Evolutionary conservation across 2,329 filamentous ascomycete genomes (phyloP).

Genomic region (Apiospora koreana): DNA sequence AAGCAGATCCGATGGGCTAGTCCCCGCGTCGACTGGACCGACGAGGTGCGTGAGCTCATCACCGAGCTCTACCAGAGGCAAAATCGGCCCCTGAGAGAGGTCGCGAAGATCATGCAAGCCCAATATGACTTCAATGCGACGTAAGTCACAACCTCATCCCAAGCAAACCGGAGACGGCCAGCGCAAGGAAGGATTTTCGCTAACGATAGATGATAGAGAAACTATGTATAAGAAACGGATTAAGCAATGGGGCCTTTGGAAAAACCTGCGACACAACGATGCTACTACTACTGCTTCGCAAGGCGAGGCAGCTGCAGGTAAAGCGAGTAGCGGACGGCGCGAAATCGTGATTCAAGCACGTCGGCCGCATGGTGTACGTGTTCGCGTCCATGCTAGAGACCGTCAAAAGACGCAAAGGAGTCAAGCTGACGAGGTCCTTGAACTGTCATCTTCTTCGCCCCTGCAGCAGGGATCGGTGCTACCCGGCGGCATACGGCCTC

Average conservation of each 20-base stretch:
- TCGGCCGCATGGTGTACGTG: neutral
- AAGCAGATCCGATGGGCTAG: neutral
- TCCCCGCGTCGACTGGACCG: neutral
- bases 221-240: slow-evolving; percentile 3
- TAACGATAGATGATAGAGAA: neutral
- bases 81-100: neutral
- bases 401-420: neutral
- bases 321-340: neutral
- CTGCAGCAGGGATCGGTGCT: neutral
- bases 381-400: neutral
- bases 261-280: neutral
- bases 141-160: neutral
- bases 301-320: neutral
- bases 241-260: neutral
- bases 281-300: neutral
- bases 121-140: neutral
- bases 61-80: neutral
- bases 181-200: neutral
- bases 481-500: neutral
- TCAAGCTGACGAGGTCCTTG: neutral
- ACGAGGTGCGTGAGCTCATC: neutral
- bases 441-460: neutral
- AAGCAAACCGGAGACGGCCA: neutral
- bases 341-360: neutral
- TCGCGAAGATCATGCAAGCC: neutral